phyloP scores from a whole-genome alignment of 1,139 yeast species.

The Geotrichum reessii region DNA sequence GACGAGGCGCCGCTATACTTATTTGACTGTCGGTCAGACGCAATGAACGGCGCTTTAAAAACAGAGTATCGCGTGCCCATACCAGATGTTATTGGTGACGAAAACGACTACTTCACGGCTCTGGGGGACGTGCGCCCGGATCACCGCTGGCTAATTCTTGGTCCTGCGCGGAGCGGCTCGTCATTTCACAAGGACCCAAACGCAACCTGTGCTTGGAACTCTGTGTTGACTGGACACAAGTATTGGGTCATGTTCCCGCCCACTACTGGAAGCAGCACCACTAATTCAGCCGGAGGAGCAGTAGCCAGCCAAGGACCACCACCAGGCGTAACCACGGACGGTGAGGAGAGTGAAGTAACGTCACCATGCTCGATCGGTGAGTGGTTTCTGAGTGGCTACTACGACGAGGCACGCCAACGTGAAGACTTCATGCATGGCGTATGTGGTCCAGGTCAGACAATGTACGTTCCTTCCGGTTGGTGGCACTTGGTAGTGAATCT shows the following conservation, averaged over 20 bases:
- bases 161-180: conserved; percentile 76
- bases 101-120: conserved; percentile 34
- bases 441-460: conserved; percentile 75
- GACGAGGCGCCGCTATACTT: conserved; percentile 84
- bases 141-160: conserved; percentile 83
- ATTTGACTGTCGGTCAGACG: conserved; percentile 69
- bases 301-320: conserved; percentile 45
- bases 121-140: conserved; percentile 63
- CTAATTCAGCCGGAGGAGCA: neutral
- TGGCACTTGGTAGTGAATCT: conserved; percentile 89
- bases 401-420: conserved; percentile 47
- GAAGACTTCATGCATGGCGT: conserved; percentile 57
- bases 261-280: conserved; percentile 14
- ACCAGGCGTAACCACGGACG: conserved; percentile 79
- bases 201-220: conserved; percentile 86
- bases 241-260: conserved; percentile 91
- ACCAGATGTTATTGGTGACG: conserved; percentile 40
- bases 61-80: conserved; percentile 53
- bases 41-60: conserved; percentile 50
- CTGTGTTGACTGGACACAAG: conserved; percentile 66
- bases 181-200: conserved; percentile 93
- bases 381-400: conserved; percentile 80
- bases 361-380: conserved; percentile 87
- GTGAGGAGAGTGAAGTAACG: conserved; percentile 82
- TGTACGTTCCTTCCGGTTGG: conserved; percentile 92